These are phyloP conservation scores for Oryza punctata DNA, from an alignment of 176 grass and related monocot genomes.

Conservation along the genomic window DNA sequence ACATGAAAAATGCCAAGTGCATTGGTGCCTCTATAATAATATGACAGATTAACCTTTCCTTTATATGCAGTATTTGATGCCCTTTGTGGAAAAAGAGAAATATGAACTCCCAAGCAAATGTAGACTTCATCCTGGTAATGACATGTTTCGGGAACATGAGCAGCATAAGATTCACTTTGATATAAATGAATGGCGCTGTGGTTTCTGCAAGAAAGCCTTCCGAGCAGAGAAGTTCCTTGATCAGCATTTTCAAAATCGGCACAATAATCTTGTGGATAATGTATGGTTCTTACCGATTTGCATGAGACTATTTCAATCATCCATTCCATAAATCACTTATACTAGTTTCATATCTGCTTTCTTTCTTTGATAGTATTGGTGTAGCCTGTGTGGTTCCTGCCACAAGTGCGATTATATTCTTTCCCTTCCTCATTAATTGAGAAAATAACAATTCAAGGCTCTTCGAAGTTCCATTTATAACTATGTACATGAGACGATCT, in stretches of 20 bases:
- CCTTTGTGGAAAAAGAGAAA: conserved; percentile 87
- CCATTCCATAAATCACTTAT: conserved; percentile 1
- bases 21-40: conserved; percentile 18
- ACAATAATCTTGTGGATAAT: conserved; percentile 72
- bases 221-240: conserved; percentile 96
- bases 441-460: no score
- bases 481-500: neutral
- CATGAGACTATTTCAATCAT: conserved; percentile 1
- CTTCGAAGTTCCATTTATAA: no score
- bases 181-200: conserved; percentile 90
- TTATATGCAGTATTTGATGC: conserved; percentile 87
- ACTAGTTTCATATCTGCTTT: conserved; percentile 3
- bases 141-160: conserved; percentile 96
- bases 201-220: conserved; percentile 94
- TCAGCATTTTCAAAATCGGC: conserved; percentile 93
- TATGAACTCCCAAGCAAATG: conserved; percentile 82
- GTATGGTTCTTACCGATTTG: conserved; percentile 47
- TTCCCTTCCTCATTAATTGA: no score
- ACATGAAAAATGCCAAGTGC: conserved; percentile 15
- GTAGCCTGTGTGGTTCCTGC: neutral
- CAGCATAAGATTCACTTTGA: conserved; percentile 88
- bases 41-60: conserved; percentile 16
- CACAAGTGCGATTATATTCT: neutral
- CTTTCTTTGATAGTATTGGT: neutral
- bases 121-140: conserved; percentile 75